Evolutionary conservation across 306 rosid genomes (phyloP), one percentile per base, ranked within the genome.

Genomic region (Urtica urens): DNA sequence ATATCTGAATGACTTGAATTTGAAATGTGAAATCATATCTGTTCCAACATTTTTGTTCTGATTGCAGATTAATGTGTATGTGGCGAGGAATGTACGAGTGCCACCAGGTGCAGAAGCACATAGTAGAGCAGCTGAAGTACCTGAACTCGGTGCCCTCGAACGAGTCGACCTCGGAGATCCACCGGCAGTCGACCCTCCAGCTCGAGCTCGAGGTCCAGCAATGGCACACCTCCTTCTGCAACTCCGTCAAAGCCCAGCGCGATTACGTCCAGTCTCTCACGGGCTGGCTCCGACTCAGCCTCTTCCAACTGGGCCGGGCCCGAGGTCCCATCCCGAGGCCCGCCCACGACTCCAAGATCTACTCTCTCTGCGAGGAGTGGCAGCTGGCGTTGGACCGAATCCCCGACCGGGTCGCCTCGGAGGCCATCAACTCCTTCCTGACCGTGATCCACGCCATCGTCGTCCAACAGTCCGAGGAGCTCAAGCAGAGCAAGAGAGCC

Each of bases 21-120:
- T n/a, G n/a, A n/a, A n/a, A n/a, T n/a, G n/a, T n/a, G n/a, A n/a
- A n/a, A n/a, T 35, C 40, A 35, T 7, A 9, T 4, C 37, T 31
- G 37, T 31, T 31, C 37, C 2, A 2, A 13, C 13, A 16, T 14
- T 35, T 13, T 35, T 10, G 40, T 35, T 49, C 44, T 43, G 29
- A 35, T 54, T 64, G 48, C 79, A 90, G 99, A 51, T 73, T 90
- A 73, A 85, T 77, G 94, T 72, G 96, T 72, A 90, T 85, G 95
- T 90, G 99, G 99, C 77, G 95, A 72, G 73, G 78, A 75, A 90
- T 90, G 99, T 90, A 90, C 13, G 94, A 85, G 64, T 79, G 87
- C 64, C 99, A 90, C 65, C 99, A 90, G 68, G 99, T 90, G 9
- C 99, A 90, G 59, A 82, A 70, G 58, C 99, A 90, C 63, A 85